Conservation (phyloP, 2,329 filamentous ascomycete species). For the Thermoascus crustaceus region DNA sequence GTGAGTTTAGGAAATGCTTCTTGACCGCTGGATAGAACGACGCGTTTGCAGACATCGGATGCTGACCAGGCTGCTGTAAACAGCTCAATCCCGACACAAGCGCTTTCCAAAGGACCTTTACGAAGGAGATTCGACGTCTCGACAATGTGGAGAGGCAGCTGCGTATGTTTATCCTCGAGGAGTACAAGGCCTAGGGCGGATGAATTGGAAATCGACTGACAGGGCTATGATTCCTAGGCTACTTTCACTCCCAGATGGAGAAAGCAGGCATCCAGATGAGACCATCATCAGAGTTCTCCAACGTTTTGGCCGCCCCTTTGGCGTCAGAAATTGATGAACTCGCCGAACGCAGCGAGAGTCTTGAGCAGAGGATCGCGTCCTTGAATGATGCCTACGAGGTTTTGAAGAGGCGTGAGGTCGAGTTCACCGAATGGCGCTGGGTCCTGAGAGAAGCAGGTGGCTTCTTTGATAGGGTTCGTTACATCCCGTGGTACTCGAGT, state of each 20-base stretch:
- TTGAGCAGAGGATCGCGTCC: slow-evolving; percentile 84
- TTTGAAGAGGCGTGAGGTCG: slow-evolving; percentile 92
- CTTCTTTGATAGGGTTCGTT: slow-evolving; percentile 73
- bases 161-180: slow-evolving; percentile 52
- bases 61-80: slow-evolving; percentile 5
- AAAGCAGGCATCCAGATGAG: slow-evolving; percentile 79
- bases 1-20: slow-evolving; percentile 59
- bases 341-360: slow-evolving; percentile 79
- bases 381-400: slow-evolving; percentile 98
- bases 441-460: slow-evolving; percentile 91
- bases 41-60: not conserved
- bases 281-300: slow-evolving; percentile 83
- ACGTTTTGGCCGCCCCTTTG: slow-evolving; percentile 76
- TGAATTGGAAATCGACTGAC: slow-evolving; percentile 7
- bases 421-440: slow-evolving; percentile 97
- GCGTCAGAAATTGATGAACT: slow-evolving; percentile 96
- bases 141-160: slow-evolving; percentile 98
- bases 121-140: slow-evolving; percentile 90
- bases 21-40: no score
- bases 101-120: slow-evolving; percentile 95
- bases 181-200: not conserved
- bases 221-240: slow-evolving; percentile 59
- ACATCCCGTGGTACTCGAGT: not conserved
- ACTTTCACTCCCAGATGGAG: slow-evolving; percentile 93
- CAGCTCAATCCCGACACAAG: slow-evolving; percentile 88